Percentiles rank a stretch among this genome's conserved stretches.
phyloP scores from a whole-genome alignment of 169 alveolate species.

The Plasmodium ovale region DNA sequence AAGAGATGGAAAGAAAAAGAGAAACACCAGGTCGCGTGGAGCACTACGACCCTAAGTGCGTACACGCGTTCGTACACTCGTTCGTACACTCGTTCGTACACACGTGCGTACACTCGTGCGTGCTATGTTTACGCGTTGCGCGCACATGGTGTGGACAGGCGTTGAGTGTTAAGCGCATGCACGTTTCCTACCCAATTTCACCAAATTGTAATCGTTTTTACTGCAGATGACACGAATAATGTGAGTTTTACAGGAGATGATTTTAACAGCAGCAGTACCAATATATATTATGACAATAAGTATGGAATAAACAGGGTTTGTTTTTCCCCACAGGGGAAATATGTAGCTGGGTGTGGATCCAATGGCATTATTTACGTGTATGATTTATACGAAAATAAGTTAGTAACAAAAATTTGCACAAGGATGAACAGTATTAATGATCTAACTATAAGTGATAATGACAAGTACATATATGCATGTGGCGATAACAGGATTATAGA shows the following conservation, averaged over 20 bases:
- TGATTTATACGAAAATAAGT: slow-evolving; percentile 68
- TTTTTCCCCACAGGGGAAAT: slow-evolving; percentile 77
- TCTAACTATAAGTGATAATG: slow-evolving; percentile 70
- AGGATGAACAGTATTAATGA: slow-evolving; percentile 60
- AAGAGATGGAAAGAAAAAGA: not conserved
- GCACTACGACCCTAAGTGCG: no score
- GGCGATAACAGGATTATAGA: slow-evolving; percentile 67
- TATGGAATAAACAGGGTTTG: slow-evolving; percentile 67
- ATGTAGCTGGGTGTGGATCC: slow-evolving; percentile 74
- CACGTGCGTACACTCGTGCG: no score
- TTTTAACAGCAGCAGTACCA: not conserved
- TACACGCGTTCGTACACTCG: no score
- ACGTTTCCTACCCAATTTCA: no score
- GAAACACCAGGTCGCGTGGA: not conserved
- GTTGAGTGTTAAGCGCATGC: no score
- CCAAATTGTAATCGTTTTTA: not conserved
- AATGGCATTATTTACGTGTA: slow-evolving; percentile 66
- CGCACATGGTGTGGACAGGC: no score
- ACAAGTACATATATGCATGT: slow-evolving; percentile 74
- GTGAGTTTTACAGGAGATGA: slow-evolving; percentile 24
- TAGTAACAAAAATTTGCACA: slow-evolving; percentile 54
- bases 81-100: no score
- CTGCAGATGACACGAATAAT: slow-evolving; percentile 30
- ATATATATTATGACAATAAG: slow-evolving; percentile 37
- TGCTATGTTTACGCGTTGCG: no score